Conservation (phyloP, 805 yeast genomes). For the Kluyveromyces lactis region DNA sequence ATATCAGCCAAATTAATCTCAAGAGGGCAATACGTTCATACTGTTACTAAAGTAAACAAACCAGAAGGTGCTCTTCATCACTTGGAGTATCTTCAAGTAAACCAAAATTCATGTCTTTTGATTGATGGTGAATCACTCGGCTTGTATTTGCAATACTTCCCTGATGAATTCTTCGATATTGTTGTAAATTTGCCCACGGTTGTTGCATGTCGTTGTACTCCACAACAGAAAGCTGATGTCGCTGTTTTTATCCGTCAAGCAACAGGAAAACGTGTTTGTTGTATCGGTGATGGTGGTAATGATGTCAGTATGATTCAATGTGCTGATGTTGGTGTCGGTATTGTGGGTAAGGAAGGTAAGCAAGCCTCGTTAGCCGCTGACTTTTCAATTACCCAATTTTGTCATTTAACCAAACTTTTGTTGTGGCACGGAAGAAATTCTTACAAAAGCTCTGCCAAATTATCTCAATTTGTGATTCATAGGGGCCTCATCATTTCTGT, state of each 20-base stretch:
- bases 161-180: constrained; percentile 65
- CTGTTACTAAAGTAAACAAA: constrained; percentile 55
- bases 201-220: constrained; percentile 97
- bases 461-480: constrained; percentile 93
- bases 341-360: constrained; percentile 96
- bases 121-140: constrained; percentile 92
- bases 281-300: constrained; percentile 99
- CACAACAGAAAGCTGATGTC: constrained; percentile 97
- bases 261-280: constrained; percentile 87
- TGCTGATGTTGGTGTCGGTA: constrained; percentile 98
- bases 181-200: constrained; percentile 83
- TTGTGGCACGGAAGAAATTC: constrained; percentile 98
- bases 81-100: constrained; percentile 60
- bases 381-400: constrained; percentile 86
- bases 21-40: constrained; percentile 89
- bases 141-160: constrained; percentile 52
- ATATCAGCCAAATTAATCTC: constrained; percentile 90
- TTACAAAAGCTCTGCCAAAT: constrained; percentile 88
- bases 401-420: constrained; percentile 74
- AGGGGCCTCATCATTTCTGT: constrained; percentile 91
- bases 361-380: constrained; percentile 98
- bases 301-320: constrained; percentile 98
- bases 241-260: constrained; percentile 68
- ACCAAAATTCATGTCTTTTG: constrained; percentile 53
- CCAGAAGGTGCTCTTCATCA: constrained; percentile 64